These are phyloP conservation scores for Fibroporia radiculosa DNA, from an alignment of 768 basidiomycete species.

Conservation along the genomic window DNA sequence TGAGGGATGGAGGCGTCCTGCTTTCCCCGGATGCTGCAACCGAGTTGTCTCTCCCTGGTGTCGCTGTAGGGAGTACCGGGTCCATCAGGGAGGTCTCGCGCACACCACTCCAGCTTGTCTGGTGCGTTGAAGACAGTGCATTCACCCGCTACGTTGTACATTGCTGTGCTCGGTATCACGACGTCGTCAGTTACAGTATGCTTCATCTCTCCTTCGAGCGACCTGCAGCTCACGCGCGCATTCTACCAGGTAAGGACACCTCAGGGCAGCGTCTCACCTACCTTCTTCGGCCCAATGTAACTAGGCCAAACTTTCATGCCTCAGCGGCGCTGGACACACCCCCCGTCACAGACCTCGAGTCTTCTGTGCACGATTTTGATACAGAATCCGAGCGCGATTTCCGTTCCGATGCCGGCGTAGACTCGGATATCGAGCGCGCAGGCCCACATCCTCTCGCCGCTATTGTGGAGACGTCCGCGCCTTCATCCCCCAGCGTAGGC, in stretches of 20 bases:
- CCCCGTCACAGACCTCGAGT: constrained; percentile 60
- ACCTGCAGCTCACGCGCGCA: not conserved
- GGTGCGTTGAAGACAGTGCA: constrained; percentile 62
- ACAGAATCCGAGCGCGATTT: constrained; percentile 20
- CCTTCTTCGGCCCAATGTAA: constrained; percentile 71
- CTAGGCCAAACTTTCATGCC: constrained; percentile 45
- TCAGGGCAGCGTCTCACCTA: constrained; percentile 62
- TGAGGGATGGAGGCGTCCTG: constrained; percentile 47
- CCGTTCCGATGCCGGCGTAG: constrained; percentile 15
- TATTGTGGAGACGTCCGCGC: constrained; percentile 20
- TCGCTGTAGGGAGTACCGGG: constrained; percentile 42
- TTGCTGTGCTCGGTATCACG: constrained; percentile 74
- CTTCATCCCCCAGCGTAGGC: constrained; percentile 22
- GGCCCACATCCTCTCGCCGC: constrained; percentile 12
- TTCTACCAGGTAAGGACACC: constrained; percentile 41
- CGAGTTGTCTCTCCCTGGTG: constrained; percentile 29
- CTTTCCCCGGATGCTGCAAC: constrained; percentile 39
- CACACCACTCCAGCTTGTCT: constrained; percentile 60
- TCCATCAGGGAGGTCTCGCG: constrained; percentile 59
- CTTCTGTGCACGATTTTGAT: constrained; percentile 39
- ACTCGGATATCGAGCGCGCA: constrained; percentile 19
- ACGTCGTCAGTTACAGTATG: constrained; percentile 77
- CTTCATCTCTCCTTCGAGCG: constrained; percentile 13
- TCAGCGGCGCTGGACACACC: constrained; percentile 53
- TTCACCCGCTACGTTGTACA: constrained; percentile 80